Percentiles rank a stretch among this genome's conserved stretches.
These are phyloP conservation scores for Pulveroboletus sp. DNA, from an alignment of 768 basidiomycete species.

Conservation along the genomic window DNA sequence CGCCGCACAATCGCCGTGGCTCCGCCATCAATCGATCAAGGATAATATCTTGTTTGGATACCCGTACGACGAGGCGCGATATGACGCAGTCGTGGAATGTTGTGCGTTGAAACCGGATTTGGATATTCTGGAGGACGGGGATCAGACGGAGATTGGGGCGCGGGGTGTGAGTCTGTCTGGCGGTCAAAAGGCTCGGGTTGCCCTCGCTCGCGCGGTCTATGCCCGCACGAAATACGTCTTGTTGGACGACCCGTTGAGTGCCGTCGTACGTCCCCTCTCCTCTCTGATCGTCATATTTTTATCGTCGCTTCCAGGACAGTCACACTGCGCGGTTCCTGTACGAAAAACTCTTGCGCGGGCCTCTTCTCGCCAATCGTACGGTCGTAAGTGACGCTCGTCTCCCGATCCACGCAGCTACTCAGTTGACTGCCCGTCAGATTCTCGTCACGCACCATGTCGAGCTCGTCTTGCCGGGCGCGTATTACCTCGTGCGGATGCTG, in stretches of 20 bases:
- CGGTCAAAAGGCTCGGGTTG: conserved; percentile 84
- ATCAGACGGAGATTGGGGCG: conserved; percentile 79
- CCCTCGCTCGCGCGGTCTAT: conserved; percentile 81
- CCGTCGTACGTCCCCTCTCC: conserved; percentile 55
- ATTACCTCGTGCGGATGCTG: conserved; percentile 75
- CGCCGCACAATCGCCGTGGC: conserved; percentile 70
- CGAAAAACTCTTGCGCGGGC: conserved; percentile 64
- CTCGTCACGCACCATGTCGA: conserved; percentile 85
- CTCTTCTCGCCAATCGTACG: conserved; percentile 64
- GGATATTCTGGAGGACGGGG: conserved; percentile 83
- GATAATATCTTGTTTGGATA: conserved; percentile 82
- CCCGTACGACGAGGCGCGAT: conserved; percentile 67
- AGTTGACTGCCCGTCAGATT: too few relatives aligned
- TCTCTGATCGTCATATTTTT: neutral
- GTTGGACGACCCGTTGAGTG: conserved; percentile 81
- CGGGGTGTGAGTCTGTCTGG: conserved; percentile 75
- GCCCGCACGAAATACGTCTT: conserved; percentile 65
- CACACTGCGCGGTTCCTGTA: conserved; percentile 64
- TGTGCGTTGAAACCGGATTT: conserved; percentile 84
- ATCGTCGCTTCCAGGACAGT: conserved; percentile 54
- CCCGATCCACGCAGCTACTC: too few relatives aligned
- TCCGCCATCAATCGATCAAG: conserved; percentile 69
- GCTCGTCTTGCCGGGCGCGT: conserved; percentile 69
- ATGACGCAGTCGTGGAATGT: conserved; percentile 72
- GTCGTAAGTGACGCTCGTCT: too few relatives aligned